Conservation (phyloP, 495 filamentous ascomycete genomes). For the Parmelia sp. region DNA sequence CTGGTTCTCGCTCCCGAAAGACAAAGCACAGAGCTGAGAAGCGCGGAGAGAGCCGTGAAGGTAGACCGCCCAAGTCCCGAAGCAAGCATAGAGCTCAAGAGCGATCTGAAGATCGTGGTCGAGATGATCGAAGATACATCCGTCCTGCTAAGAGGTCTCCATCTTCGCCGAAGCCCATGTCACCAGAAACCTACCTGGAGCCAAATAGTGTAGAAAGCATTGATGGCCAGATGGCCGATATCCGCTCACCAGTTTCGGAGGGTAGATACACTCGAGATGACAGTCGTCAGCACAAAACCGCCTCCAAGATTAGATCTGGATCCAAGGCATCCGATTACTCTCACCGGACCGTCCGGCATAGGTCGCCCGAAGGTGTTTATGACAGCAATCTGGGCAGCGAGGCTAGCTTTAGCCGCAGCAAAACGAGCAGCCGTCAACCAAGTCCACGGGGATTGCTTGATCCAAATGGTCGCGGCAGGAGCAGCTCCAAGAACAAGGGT, state of each 20-base stretch:
- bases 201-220: constrained; percentile 41
- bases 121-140: constrained; percentile 59
- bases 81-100: constrained; percentile 49
- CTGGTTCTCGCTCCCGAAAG: constrained; percentile 55
- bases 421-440: constrained; percentile 41
- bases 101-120: constrained; percentile 62
- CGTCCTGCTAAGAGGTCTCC: constrained; percentile 81
- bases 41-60: constrained; percentile 53
- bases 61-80: constrained; percentile 43
- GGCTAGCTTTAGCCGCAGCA: constrained; percentile 22
- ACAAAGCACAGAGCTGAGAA: constrained; percentile 40
- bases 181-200: constrained; percentile 67
- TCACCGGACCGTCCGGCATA: constrained; percentile 24
- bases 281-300: constrained; percentile 13
- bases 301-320: constrained; percentile 25
- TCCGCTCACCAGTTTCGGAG: constrained; percentile 16
- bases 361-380: constrained; percentile 21
- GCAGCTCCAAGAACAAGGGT: constrained; percentile 43
- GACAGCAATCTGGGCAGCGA: constrained; percentile 21
- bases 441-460: constrained; percentile 44
- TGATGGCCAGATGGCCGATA: constrained; percentile 22
- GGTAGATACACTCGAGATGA: constrained; percentile 18
- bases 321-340: constrained; percentile 28
- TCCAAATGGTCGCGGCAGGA: constrained; percentile 44
- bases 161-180: constrained; percentile 88